Base-by-base conservation (phyloP, 2,329 filamentous ascomycete genomes). In the Colletotrichum chlorophyti region DNA sequence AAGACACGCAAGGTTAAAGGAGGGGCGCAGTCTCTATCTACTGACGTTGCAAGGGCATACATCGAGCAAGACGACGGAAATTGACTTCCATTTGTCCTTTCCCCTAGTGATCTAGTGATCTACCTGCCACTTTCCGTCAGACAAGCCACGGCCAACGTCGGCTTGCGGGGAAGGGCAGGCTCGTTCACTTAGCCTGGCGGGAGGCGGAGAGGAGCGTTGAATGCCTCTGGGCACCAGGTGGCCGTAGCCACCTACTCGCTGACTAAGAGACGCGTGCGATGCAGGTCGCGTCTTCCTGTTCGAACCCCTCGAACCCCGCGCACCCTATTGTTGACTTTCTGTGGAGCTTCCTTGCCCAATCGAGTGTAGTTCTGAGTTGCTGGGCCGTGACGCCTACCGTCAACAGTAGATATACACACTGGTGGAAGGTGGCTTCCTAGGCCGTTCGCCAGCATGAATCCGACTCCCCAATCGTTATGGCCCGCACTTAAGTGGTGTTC, bases 301-400 rank as follows among this genome's bases (percentile, higher is more conserved):
- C 15, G 38, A 19, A 60, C 57, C 52, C 51, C 57, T n/a, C n/a
- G n/a, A n/a, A n/a, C n/a, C n/a, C n/a, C n/a, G n/a, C n/a, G 57
- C 57, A 60, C 52, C 21, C 27, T 14, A 23, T 43, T 60, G 57
- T 60, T 57, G 57, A 50, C 57, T 60, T 45, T n/a, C n/a, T 37
- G 57, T 55, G 57, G 57, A 42, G 53, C 53, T 24, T 12, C 24
- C 17, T 23, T 45, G 38, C 57, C 52, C 51, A 45, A 60, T 50
- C 35, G 47, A 43, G 27, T 29, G 27, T 29, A 48, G 42, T 9
- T 24, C 14, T 6, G 19, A 41, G 37, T 24, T 40, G 19, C 26
- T 23, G 48, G 40, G 53, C 31, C 38, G 38, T 24, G 31, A 45
- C 31, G 38, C 24, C n/a, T n/a, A n/a, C n/a, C n/a, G n/a, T n/a